Evolutionary conservation across 23 red algal genomes (phyloP).

Genomic region (Gracilaria caudata): DNA sequence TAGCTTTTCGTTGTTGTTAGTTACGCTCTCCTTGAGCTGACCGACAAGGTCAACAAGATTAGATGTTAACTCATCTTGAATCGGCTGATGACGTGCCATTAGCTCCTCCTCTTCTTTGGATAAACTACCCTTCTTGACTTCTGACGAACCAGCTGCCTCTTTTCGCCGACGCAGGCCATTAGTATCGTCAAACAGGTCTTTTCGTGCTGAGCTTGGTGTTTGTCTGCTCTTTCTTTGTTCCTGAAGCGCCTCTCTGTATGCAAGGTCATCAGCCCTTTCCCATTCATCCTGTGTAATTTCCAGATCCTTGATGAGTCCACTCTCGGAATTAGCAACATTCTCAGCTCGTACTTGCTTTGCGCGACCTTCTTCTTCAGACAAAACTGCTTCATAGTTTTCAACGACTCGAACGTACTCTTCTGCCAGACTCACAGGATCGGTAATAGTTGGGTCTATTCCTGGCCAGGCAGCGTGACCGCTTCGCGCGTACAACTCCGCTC

Average conservation of each 20-base stretch:
- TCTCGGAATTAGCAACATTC: slow-evolving; percentile 8
- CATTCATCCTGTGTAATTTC: slow-evolving; percentile 34
- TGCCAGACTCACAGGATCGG: slow-evolving; percentile 57
- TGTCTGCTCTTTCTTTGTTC: slow-evolving; percentile 1
- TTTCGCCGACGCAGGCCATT: slow-evolving; percentile 48
- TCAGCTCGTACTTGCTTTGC: slow-evolving; percentile 1
- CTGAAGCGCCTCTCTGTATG: slow-evolving; percentile 55
- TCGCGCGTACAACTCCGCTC: slow-evolving; percentile 56
- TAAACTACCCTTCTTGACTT: background rate
- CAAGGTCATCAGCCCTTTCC: slow-evolving; percentile 55
- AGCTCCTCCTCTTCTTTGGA: slow-evolving; percentile 67
- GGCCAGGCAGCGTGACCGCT: slow-evolving; percentile 62
- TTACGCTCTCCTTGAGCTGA: slow-evolving; percentile 62
- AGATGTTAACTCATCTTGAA: slow-evolving; percentile 69
- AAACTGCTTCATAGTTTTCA: slow-evolving; percentile 54
- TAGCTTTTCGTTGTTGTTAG: slow-evolving; percentile 64
- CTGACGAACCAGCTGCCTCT: background rate
- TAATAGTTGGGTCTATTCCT: slow-evolving; percentile 62
- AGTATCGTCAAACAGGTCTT: slow-evolving; percentile 20
- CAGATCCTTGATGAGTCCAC: background rate
- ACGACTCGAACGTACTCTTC: slow-evolving; percentile 73
- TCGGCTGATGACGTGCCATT: slow-evolving; percentile 67
- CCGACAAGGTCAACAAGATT: slow-evolving; percentile 71
- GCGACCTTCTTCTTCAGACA: slow-evolving; percentile 52
- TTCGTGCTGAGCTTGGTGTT: slow-evolving; percentile 16